Percentiles rank a stretch among this genome's conserved stretches.
Conservation (phyloP, 345 rosid genomes). For the Pseudoturritis turrita region DNA sequence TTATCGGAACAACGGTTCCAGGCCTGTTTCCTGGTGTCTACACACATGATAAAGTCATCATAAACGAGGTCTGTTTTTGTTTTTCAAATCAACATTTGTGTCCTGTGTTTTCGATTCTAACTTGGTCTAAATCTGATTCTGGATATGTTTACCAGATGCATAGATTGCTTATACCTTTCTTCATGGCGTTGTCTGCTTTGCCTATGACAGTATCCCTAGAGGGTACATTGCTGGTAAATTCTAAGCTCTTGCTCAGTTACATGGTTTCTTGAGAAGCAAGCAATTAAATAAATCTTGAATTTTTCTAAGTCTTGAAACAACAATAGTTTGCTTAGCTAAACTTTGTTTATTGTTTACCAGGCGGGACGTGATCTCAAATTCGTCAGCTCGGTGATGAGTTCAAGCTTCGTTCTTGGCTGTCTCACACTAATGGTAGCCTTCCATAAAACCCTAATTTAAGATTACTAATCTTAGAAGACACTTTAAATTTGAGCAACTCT, state of each 20-base stretch:
- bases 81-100: neutral
- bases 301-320: neutral
- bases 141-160: conserved; percentile 59
- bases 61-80: conserved; percentile 42
- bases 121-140: neutral
- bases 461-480: neutral
- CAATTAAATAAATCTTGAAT: neutral
- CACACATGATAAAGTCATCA: conserved; percentile 59
- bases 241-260: neutral
- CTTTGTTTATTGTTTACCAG: conserved; percentile 33
- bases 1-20: conserved; percentile 58
- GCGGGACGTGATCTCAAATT: conserved; percentile 80
- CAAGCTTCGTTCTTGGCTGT: conserved; percentile 56
- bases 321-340: neutral
- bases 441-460: neutral
- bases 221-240: conserved; percentile 77
- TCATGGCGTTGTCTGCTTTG: conserved; percentile 55
- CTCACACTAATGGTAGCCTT: conserved; percentile 53
- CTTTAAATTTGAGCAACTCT: neutral
- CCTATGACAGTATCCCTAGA: conserved; percentile 71
- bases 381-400: conserved; percentile 58
- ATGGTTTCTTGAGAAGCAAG: conserved; percentile 5
- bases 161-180: conserved; percentile 62
- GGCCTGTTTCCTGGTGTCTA: conserved; percentile 62
- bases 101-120: neutral